phyloP scores from a whole-genome alignment of 208 protist species.

The Leishmania gerbilli region DNA sequence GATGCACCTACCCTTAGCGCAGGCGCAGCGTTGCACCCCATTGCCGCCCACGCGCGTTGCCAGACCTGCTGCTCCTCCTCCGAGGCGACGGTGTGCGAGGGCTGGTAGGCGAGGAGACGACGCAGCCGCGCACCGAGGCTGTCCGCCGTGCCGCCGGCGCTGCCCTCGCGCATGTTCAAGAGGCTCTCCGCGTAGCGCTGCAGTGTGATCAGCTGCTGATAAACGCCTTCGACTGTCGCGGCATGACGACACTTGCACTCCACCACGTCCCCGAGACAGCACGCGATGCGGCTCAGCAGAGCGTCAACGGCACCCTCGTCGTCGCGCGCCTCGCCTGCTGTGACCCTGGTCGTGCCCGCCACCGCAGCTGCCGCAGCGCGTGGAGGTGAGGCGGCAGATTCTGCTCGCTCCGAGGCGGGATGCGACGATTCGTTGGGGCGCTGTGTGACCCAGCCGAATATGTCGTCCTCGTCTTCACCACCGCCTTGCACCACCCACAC shows the following conservation, averaged over 20 bases:
- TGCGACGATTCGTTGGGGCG: neutral
- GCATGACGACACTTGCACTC: conserved; percentile 10
- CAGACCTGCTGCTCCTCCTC: conserved; percentile 21
- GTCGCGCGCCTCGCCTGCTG: neutral
- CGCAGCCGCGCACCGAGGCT: conserved; percentile 4
- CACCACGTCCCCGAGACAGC: conserved; percentile 14
- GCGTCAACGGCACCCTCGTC: neutral
- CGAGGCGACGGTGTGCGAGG: conserved; percentile 19
- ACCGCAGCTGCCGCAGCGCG: neutral
- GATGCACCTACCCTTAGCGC: neutral
- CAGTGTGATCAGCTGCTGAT: conserved; percentile 18
- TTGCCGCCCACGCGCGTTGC: conserved; percentile 19
- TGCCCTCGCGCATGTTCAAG: neutral
- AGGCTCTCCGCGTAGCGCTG: conserved; percentile 3
- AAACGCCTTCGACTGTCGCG: conserved; percentile 1
- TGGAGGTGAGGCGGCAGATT: neutral
- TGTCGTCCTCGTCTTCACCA: conserved; percentile 8
- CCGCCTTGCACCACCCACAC: neutral
- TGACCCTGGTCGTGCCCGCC: neutral
- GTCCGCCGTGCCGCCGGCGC: neutral
- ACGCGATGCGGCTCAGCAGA: conserved; percentile 6
- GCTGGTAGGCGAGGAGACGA: conserved; percentile 14
- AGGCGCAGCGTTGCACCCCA: neutral
- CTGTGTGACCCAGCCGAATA: conserved; percentile 29
- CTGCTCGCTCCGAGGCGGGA: neutral